Conservation (phyloP, 441 rosid species). For the Lepidium campestre region DNA sequence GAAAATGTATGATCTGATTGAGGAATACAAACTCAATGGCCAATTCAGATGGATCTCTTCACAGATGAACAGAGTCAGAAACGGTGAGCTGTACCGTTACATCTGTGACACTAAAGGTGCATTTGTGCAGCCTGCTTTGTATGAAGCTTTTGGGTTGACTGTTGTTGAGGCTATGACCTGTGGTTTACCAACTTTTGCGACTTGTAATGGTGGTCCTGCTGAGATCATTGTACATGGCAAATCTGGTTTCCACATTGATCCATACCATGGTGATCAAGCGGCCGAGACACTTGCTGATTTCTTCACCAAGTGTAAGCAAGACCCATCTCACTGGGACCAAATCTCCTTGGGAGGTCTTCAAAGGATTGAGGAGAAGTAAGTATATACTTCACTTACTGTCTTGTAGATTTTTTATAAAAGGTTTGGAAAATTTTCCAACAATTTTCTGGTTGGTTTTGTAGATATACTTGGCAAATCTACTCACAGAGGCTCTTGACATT, state of each 20-base stretch:
- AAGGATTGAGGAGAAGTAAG: constrained; percentile 81
- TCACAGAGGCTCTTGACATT: constrained; percentile 83
- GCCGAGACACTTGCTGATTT: constrained; percentile 67
- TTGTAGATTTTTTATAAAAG: not conserved
- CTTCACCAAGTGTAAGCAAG: constrained; percentile 67
- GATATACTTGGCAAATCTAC: constrained; percentile 86
- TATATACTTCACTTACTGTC: not conserved
- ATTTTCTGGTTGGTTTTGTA: too few relatives aligned
- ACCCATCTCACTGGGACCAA: constrained; percentile 63
- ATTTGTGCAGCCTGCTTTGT: constrained; percentile 38
- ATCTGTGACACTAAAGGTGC: constrained; percentile 40
- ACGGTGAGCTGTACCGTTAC: constrained; percentile 39
- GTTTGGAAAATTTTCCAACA: too few relatives aligned
- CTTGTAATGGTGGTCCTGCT: constrained; percentile 72
- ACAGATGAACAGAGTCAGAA: constrained; percentile 31
- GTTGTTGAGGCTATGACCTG: constrained; percentile 47
- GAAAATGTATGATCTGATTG: constrained; percentile 65
- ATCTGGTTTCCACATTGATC: constrained; percentile 91
- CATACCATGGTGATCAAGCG: constrained; percentile 87
- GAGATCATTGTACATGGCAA: constrained; percentile 83
- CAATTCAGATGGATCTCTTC: constrained; percentile 94
- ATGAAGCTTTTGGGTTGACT: constrained; percentile 39
- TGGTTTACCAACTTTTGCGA: constrained; percentile 51
- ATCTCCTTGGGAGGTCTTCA: constrained; percentile 73
- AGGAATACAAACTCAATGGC: constrained; percentile 65